These are phyloP conservation scores for Cruciata laevipes DNA, from an alignment of 257 asterid genomes.

Conservation along the genomic window DNA sequence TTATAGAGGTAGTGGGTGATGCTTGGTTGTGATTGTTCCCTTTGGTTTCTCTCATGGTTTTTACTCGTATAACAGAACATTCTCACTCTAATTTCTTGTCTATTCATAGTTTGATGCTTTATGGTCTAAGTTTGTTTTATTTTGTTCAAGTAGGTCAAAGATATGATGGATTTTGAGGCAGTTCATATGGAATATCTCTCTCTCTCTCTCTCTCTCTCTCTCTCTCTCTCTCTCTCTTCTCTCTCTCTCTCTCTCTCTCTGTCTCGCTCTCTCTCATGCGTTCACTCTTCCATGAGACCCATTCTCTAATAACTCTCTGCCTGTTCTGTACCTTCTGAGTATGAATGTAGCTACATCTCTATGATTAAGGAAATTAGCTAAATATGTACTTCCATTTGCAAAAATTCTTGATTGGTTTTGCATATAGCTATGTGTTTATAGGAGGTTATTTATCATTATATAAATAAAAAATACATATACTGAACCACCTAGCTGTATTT, in stretches of 20 bases:
- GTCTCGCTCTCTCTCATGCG: too few species aligned
- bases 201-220: neutral
- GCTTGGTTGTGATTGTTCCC: neutral
- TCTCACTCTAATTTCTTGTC: too few species aligned
- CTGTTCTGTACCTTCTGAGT: neutral
- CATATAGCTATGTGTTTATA: neutral
- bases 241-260: too few species aligned
- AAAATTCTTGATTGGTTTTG: neutral
- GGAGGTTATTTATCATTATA: neutral
- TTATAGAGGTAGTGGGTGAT: neutral
- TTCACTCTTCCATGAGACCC: slow-evolving; percentile 8
- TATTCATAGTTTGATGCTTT: slow-evolving; percentile 2
- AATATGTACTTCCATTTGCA: neutral
- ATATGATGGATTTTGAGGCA: slow-evolving; percentile 83
- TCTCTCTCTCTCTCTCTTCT: slow-evolving; percentile 6
- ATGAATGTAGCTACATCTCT: neutral
- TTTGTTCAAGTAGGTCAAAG: slow-evolving; percentile 51
- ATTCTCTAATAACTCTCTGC: neutral
- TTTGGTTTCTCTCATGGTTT: neutral
- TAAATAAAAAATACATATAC: neutral
- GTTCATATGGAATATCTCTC: slow-evolving; percentile 73
- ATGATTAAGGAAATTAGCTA: neutral
- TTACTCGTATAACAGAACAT: too few species aligned
- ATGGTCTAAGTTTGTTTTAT: neutral
- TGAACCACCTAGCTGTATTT: neutral